Evolutionary conservation across 768 basidiomycete species (phyloP), one percentile per base, ranked within the genome.

Genomic region (Exidia glandulosa): DNA sequence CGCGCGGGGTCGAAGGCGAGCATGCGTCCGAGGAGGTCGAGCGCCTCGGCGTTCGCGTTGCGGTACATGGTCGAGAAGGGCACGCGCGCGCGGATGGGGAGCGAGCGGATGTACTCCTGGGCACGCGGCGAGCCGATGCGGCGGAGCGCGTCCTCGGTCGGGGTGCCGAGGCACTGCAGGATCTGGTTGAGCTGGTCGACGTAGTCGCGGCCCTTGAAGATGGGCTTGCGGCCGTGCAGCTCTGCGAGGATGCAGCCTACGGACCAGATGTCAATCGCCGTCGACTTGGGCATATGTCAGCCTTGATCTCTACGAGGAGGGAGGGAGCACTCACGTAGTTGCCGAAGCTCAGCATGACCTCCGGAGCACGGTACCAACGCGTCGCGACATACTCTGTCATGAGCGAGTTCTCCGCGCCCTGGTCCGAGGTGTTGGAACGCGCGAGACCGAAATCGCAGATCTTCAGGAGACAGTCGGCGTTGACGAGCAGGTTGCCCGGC

Each of bases 131-230:
- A 93, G 30, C 96, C 96, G 57, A 99, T 94, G 55, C 96, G 86
- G 55, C 95, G 86, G 12, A 99, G 83, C 0, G 96, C 96, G 63
- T 95, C 92, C 70, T 99, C 96, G 25, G 90, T 90, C 0, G 95
- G 96, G 0, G 96, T 98, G 29, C 96, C 96, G 23, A 98, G 85
- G 68, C 94, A 92, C 72, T 98, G 94, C 41, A 99, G 79, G 68
- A 99, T 97, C 73, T 96, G 93, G 70, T 98, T 98, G 57, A 98
- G 79, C 72, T 99, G 96, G 71, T 99, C 96, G 60, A 99, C 95
- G 70, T 99, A 98, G 70, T 98, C 96, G 77, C 93, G 79, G 59
- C 96, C 96, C 75, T 98, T 98, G 79, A 87, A 96, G 64, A 96
- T 90, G 1, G 94, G 94, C 70, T 94, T 94, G 41, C 94, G 93